These are phyloP conservation scores for Castanospermum australe DNA, from an alignment of 306 rosid species.

Conservation along the genomic window DNA sequence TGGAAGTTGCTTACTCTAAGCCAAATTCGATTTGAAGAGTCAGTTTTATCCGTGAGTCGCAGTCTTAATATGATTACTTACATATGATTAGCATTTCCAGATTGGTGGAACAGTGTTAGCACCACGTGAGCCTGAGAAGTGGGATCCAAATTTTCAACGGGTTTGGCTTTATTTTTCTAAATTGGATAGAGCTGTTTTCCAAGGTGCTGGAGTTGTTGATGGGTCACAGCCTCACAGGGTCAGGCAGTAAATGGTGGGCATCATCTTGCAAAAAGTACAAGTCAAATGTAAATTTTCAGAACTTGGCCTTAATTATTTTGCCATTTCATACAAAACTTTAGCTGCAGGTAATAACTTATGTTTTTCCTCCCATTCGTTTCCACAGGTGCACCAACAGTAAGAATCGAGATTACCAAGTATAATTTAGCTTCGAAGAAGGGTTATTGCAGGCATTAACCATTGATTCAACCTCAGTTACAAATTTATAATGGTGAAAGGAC, in stretches of 20 bases:
- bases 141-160: too few species aligned
- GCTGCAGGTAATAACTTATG: not conserved
- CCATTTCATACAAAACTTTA: conserved; percentile 6
- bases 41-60: not conserved
- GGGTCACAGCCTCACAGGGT: too few species aligned
- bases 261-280: conserved; percentile 95
- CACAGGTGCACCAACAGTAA: conserved; percentile 93
- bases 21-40: conserved; percentile 66
- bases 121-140: too few species aligned
- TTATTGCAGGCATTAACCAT: conserved; percentile 85
- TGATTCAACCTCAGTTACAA: conserved; percentile 68
- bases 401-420: conserved; percentile 25
- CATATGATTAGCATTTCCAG: conserved; percentile 7
- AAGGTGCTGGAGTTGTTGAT: too few species aligned
- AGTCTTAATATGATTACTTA: conserved; percentile 3
- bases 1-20: conserved; percentile 78
- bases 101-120: too few species aligned
- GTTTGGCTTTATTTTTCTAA: too few species aligned
- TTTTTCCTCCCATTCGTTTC: conserved; percentile 8
- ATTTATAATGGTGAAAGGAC: conserved; percentile 77
- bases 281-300: conserved; percentile 56
- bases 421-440: conserved; percentile 26
- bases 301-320: not conserved
- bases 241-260: conserved; percentile 99
- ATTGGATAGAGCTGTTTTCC: too few species aligned